Conservation (phyloP, 2,329 filamentous ascomycete genomes). For the Raffaelea ambrosiae region DNA sequence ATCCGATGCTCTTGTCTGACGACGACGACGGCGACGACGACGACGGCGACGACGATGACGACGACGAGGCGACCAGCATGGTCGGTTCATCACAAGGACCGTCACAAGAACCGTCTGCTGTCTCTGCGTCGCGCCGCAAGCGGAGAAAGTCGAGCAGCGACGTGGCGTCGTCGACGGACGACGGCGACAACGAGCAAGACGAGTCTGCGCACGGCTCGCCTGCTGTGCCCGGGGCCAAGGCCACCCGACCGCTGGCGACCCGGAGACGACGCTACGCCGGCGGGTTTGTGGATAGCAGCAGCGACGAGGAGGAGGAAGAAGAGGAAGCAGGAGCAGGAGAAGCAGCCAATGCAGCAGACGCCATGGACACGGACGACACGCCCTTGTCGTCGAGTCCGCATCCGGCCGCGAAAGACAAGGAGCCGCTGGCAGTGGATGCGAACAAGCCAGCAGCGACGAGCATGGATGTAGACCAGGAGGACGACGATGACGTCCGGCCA, state of each 20-base stretch:
- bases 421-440: not conserved
- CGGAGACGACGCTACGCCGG: too few species aligned
- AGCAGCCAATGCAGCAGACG: constrained; percentile 21
- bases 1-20: constrained; percentile 11
- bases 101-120: too few species aligned
- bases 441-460: not conserved
- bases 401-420: constrained; percentile 9
- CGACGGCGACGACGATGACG: constrained; percentile 6
- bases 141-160: constrained; percentile 5
- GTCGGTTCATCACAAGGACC: not conserved
- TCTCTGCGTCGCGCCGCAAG: not conserved
- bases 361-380: constrained; percentile 24
- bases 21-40: constrained; percentile 9
- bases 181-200: not conserved
- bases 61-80: not conserved
- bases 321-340: too few species aligned
- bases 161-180: not conserved
- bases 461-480: constrained; percentile 21
- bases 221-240: too few species aligned
- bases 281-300: not conserved
- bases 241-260: too few species aligned
- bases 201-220: too few species aligned
- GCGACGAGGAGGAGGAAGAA: not conserved
- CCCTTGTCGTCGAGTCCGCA: constrained; percentile 31
- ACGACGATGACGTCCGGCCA: constrained; percentile 32